phyloP scores from a whole-genome alignment of 148 eudicot species.

The Salicornia ramosissima region DNA sequence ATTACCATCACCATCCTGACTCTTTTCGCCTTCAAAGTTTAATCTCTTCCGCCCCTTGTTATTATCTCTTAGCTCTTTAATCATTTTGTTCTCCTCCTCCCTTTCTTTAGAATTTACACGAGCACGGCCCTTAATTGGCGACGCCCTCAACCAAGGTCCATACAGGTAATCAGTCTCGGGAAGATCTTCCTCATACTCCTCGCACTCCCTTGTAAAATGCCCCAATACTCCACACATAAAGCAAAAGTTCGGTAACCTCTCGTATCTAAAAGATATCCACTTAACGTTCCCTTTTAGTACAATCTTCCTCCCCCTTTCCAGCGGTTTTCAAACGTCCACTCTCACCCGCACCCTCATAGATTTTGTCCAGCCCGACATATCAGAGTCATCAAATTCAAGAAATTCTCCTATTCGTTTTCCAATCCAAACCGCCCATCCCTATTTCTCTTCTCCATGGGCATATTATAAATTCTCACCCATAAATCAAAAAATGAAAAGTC shows the following conservation, averaged over 20 bases:
- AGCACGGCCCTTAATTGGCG: too few species aligned
- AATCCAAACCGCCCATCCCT: not conserved
- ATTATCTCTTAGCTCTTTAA: too few species aligned
- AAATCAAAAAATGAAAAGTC: too few species aligned
- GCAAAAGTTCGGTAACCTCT: not conserved
- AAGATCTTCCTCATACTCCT: too few species aligned
- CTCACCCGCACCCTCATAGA: not conserved
- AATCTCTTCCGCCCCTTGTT: too few species aligned
- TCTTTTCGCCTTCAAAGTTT: too few species aligned
- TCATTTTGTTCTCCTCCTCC: too few species aligned
- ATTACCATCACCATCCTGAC: too few species aligned
- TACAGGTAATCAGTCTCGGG: too few species aligned
- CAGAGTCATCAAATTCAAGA: not conserved
- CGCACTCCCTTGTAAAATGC: too few species aligned
- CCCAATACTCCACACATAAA: not conserved
- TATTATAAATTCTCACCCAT: not conserved
- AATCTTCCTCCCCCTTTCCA: not conserved
- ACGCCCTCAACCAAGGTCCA: too few species aligned
- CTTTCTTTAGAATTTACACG: too few species aligned
- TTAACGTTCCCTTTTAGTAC: not conserved
- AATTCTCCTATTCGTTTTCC: not conserved
- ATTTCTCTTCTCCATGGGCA: not conserved
- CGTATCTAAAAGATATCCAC: not conserved
- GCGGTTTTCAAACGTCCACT: not conserved
- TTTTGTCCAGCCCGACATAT: not conserved